These are phyloP conservation scores for Mycena citricolor DNA, from an alignment of 1,284 basidiomycete species.

Conservation along the genomic window DNA sequence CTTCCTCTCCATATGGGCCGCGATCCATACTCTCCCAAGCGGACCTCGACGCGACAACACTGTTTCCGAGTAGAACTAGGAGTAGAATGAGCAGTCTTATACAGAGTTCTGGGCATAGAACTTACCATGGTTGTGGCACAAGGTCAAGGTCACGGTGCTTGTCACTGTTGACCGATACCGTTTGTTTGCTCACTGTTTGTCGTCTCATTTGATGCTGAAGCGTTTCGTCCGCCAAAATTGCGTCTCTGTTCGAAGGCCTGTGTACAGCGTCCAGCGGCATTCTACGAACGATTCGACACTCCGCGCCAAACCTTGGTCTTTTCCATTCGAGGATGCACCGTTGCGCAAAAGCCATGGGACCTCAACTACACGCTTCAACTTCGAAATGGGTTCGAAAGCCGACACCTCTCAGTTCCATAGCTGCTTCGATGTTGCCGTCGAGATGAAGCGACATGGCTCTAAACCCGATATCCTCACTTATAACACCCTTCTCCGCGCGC, in stretches of 20 bases:
- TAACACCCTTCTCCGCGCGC: slow-evolving; percentile 49
- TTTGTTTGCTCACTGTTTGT: not conserved
- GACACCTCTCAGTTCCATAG: slow-evolving; percentile 29
- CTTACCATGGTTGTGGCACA: slow-evolving; percentile 36
- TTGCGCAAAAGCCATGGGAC: slow-evolving; percentile 31
- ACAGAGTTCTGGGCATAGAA: not conserved
- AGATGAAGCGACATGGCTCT: slow-evolving; percentile 46
- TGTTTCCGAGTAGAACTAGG: slow-evolving; percentile 88
- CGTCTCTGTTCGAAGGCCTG: not conserved
- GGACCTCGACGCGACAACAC: slow-evolving; percentile 93
- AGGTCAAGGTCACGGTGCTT: slow-evolving; percentile 3
- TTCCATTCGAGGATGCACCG: slow-evolving; percentile 27
- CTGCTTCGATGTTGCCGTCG: slow-evolving; percentile 38
- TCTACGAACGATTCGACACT: slow-evolving; percentile 20
- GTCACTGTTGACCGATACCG: not conserved
- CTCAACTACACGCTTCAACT: slow-evolving; percentile 36
- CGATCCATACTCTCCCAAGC: slow-evolving; percentile 96
- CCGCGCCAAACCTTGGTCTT: slow-evolving; percentile 31
- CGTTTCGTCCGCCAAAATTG: slow-evolving; percentile 20
- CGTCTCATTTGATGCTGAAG: slow-evolving; percentile 14
- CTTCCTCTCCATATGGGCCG: slow-evolving; percentile 98
- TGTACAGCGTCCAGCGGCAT: slow-evolving; percentile 12
- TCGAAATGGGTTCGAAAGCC: slow-evolving; percentile 39
- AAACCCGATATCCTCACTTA: slow-evolving; percentile 52
- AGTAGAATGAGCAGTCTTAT: slow-evolving; percentile 6